Evolutionary conservation across 805 yeast genomes (phyloP).

Genomic region (Maudiozyma barnettii): DNA sequence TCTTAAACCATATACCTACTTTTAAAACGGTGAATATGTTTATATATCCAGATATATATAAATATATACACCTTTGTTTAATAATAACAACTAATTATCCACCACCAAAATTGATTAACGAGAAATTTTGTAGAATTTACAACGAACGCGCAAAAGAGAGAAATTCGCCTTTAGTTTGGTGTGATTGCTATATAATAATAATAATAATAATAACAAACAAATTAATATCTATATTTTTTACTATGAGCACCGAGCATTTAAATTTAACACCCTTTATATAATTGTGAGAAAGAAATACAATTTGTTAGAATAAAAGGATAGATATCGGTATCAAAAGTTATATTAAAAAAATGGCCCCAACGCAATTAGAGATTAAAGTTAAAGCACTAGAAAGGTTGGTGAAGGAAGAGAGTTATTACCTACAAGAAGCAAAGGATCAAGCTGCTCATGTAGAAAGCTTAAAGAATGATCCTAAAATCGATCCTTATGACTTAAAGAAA

Average conservation of each 20-base stretch:
- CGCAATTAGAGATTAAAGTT: slow-evolving; percentile 59
- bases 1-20: neutral
- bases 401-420: slow-evolving; percentile 57
- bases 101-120: too few species aligned
- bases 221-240: too few species aligned
- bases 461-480: slow-evolving; percentile 36
- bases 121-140: too few species aligned
- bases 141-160: too few species aligned
- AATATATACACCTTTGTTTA: too few species aligned
- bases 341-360: slow-evolving; percentile 46
- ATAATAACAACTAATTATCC: too few species aligned
- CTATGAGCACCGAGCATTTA: too few species aligned
- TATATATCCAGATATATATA: neutral
- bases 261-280: neutral
- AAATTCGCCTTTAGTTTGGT: too few species aligned
- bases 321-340: neutral
- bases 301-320: too few species aligned
- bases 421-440: slow-evolving; percentile 50
- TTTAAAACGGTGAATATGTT: too few species aligned
- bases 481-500: slow-evolving; percentile 57
- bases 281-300: neutral
- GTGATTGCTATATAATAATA: too few species aligned
- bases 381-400: slow-evolving; percentile 59
- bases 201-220: too few species aligned
- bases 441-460: slow-evolving; percentile 38